phyloP scores from a whole-genome alignment of 140 eudicot genomes.

The Ambrosia hybrid region DNA sequence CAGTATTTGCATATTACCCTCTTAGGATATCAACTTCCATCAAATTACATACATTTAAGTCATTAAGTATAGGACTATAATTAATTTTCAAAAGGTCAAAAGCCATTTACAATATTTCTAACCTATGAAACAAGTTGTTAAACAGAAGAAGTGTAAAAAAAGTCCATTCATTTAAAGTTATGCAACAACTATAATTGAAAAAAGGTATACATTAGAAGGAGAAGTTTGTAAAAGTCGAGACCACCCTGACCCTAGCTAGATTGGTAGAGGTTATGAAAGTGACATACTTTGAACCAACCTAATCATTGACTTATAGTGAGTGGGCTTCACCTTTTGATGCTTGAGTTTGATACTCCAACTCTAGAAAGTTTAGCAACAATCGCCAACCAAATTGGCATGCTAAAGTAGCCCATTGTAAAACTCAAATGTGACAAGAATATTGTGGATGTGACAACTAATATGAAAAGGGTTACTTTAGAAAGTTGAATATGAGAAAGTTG shows the following conservation, averaged over 20 bases:
- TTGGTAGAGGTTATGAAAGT: neutral
- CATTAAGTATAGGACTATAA: too few relatives aligned
- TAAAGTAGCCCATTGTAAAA: neutral
- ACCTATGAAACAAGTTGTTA: too few relatives aligned
- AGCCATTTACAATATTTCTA: too few relatives aligned
- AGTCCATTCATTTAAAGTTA: neutral
- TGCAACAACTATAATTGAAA: neutral
- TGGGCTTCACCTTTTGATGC: constrained; percentile 14
- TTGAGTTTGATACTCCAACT: neutral
- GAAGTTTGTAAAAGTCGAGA: neutral
- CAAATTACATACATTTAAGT: too few relatives aligned
- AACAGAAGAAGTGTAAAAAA: too few relatives aligned
- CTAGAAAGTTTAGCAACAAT: neutral
- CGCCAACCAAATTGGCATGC: neutral
- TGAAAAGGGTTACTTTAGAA: neutral
- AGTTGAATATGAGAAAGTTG: neutral
- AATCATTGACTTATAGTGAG: constrained; percentile 4
- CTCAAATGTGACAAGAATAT: neutral
- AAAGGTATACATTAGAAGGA: neutral
- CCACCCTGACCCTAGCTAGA: neutral
- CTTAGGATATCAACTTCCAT: too few relatives aligned
- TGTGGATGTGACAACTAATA: constrained; percentile 6
- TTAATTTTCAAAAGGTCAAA: too few relatives aligned
- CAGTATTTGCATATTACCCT: too few relatives aligned
- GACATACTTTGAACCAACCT: constrained; percentile 1